Base-by-base conservation (phyloP, 139 green algal genomes). In the Pseudopediastrum boryanum region DNA sequence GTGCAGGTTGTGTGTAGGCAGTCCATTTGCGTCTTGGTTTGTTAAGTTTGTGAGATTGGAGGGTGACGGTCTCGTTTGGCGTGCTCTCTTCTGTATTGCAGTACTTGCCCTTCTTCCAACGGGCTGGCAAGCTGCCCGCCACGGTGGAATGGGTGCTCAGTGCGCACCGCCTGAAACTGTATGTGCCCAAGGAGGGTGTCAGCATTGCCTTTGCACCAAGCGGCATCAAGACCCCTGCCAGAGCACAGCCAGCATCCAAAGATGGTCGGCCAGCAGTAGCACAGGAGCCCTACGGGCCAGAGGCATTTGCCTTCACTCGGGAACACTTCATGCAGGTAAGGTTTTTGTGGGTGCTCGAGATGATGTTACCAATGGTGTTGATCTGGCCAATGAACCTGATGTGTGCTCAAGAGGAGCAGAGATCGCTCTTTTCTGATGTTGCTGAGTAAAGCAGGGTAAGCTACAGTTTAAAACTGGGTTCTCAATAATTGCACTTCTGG, bases 81-180 rank as follows among this genome's bases (percentile, higher is more conserved):
- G n/a, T n/a, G n/a, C n/a, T n/a, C n/a, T n/a, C n/a, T n/a, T n/a
- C n/a, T n/a, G n/a, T n/a, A n/a, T n/a, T n/a, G n/a, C n/a, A 97
- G 87, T 94, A 97, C 89, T 90, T 99, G 74, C 92, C 94, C 44
- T 98, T 98, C 89, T 88, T 99, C 71, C 90, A 97, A 82, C 89
- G 96, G 50, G 82, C 71, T 19, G 92, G 91, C 84, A 89, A 87
- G 69, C 66, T 94, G 70, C 44, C 61, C 2, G 94, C 78, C 2
- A 73, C 95, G 48, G 92, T 97, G 36, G 95, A 98, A 82, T 93
- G 90, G 64, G 94, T 98, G 61, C 81, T 97, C 43, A 88, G 59
- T 23, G 95, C 90, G 1, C 90, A 97, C 86, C 86, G 93, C 36
- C 61, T 91, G 61, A 92, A 94, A 79, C 56, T 96, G 2, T 65